Conservation (phyloP, 768 basidiomycete genomes). For the Pulveroboletus sp. region DNA sequence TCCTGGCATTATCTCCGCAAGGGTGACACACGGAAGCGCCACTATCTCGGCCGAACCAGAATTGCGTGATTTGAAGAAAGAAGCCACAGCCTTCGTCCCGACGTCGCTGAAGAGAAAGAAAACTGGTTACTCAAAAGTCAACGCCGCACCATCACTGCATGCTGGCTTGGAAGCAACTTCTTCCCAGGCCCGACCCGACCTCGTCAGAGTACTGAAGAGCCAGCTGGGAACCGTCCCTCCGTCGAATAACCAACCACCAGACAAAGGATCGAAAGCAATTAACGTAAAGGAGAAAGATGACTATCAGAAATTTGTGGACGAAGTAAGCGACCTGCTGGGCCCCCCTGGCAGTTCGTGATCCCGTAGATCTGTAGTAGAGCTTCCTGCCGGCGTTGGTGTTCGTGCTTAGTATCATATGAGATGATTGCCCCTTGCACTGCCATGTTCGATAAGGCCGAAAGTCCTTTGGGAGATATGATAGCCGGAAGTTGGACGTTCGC, state of each 20-base stretch:
- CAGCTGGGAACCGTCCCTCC: constrained; percentile 49
- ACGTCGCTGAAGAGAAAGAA: constrained; percentile 75
- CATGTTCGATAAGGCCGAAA: neutral
- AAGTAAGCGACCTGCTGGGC: constrained; percentile 64
- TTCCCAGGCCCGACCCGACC: constrained; percentile 54
- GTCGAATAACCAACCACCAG: constrained; percentile 12
- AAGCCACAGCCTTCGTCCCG: constrained; percentile 91
- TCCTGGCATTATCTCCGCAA: constrained; percentile 41
- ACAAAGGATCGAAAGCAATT: constrained; percentile 21
- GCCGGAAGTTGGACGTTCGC: neutral
- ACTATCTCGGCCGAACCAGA: constrained; percentile 82
- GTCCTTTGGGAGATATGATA: constrained; percentile 1
- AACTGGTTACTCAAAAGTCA: constrained; percentile 42
- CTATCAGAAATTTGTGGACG: constrained; percentile 73
- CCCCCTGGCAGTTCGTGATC: constrained; percentile 15
- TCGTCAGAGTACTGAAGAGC: constrained; percentile 56
- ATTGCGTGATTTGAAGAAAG: constrained; percentile 91
- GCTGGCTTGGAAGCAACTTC: constrained; percentile 25
- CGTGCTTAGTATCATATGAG: too few species aligned
- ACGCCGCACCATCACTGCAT: constrained; percentile 60
- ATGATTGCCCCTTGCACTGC: too few species aligned
- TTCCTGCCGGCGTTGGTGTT: neutral
- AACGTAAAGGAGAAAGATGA: constrained; percentile 53
- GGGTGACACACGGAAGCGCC: constrained; percentile 44
- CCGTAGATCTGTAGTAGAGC: neutral